These are phyloP conservation scores for Aspergillus amoenus DNA, from an alignment of 2,329 filamentous ascomycete genomes.

Conservation along the genomic window DNA sequence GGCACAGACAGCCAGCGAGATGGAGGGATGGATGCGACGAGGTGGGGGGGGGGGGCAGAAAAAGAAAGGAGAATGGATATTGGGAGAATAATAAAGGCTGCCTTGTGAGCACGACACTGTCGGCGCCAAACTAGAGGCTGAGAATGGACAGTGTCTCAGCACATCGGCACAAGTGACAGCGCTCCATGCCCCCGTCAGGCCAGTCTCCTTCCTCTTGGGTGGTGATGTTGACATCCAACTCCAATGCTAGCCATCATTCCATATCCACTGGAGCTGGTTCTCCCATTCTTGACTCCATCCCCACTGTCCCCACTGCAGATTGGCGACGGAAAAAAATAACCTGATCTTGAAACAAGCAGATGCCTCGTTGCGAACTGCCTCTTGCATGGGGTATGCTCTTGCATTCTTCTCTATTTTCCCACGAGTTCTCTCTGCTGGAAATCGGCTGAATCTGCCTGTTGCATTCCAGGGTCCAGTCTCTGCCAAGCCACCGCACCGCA, in stretches of 20 bases:
- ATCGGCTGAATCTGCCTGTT: not conserved
- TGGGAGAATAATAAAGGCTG: not conserved
- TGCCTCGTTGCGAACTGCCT: too few species aligned
- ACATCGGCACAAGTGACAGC: not conserved
- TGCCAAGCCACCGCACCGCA: constrained; percentile 1
- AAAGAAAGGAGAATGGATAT: not conserved
- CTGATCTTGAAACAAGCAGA: too few species aligned
- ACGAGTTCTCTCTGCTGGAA: not conserved
- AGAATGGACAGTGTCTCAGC: not conserved
- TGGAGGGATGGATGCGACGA: not conserved
- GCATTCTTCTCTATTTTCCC: not conserved
- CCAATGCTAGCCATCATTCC: not conserved
- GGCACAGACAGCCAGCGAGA: not conserved
- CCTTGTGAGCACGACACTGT: not conserved
- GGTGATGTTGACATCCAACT: not conserved
- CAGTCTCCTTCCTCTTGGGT: too few species aligned
- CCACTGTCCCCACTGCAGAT: not conserved
- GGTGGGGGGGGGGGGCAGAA: constrained; percentile 1
- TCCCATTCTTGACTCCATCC: not conserved
- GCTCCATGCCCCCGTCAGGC: not conserved
- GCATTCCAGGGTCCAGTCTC: not conserved
- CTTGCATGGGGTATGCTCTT: not conserved
- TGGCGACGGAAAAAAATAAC: not conserved
- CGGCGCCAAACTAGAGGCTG: constrained; percentile 7
- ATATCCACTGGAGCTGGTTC: not conserved